Conservation (phyloP, 2,329 filamentous ascomycete genomes). For the Curvularia lunata region DNA sequence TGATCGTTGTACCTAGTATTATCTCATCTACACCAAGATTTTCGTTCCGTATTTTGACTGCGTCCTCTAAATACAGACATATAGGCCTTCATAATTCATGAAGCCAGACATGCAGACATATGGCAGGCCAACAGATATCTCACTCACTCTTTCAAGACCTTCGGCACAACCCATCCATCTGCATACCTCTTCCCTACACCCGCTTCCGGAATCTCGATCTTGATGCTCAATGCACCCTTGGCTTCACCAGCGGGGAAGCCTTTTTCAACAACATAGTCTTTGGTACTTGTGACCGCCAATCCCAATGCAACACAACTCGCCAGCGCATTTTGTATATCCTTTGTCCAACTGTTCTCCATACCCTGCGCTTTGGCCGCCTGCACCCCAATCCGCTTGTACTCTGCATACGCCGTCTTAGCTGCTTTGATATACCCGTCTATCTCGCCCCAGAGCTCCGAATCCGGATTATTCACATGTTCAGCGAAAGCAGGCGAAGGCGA, state of each 20-base stretch:
- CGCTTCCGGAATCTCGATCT: slow-evolving; percentile 46
- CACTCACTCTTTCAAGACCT: slow-evolving; percentile 36
- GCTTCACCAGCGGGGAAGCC: neutral
- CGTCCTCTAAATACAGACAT: neutral
- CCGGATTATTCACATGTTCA: slow-evolving; percentile 14
- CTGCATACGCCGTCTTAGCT: slow-evolving; percentile 45
- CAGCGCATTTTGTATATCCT: slow-evolving; percentile 39
- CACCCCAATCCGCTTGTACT: slow-evolving; percentile 48
- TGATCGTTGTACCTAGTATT: neutral
- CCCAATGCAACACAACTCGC: slow-evolving; percentile 45
- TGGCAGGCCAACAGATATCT: neutral
- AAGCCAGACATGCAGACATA: neutral
- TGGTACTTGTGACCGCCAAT: slow-evolving; percentile 37
- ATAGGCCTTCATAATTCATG: neutral
- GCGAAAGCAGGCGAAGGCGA: slow-evolving; percentile 15
- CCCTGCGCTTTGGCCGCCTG: slow-evolving; percentile 43
- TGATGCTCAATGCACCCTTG: slow-evolving; percentile 20
- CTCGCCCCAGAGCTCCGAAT: slow-evolving; percentile 30
- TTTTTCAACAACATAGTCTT: slow-evolving; percentile 8
- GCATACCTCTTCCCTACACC: slow-evolving; percentile 51
- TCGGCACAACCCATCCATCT: slow-evolving; percentile 56
- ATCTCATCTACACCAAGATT: neutral
- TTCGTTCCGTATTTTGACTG: neutral
- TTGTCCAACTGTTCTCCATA: slow-evolving; percentile 49
- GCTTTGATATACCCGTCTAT: slow-evolving; percentile 39